Percentiles rank a stretch among this genome's conserved stretches.
These are phyloP conservation scores for Candida oleophila DNA, from an alignment of 805 yeast genomes.

Conservation along the genomic window DNA sequence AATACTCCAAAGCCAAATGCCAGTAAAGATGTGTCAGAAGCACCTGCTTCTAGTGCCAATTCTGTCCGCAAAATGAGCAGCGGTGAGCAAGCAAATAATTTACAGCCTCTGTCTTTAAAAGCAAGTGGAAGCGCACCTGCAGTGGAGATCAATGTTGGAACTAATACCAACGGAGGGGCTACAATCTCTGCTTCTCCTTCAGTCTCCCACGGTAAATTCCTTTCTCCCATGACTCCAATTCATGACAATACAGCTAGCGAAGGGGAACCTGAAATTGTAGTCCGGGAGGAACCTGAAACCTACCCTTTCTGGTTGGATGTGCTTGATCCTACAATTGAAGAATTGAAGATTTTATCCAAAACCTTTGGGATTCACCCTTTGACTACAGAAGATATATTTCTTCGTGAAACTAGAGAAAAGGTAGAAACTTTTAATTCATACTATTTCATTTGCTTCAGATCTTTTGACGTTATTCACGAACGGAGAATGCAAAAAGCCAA, in stretches of 20 bases:
- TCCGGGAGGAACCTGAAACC: conserved; percentile 3
- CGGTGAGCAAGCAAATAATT: not conserved
- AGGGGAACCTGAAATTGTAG: conserved; percentile 4
- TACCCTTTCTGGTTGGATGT: conserved; percentile 82
- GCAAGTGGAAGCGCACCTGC: not conserved
- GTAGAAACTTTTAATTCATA: conserved; percentile 90
- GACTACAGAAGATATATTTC: conserved; percentile 90
- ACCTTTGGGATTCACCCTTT: conserved; percentile 95
- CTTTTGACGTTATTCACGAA: conserved; percentile 67
- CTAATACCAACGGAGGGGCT: not conserved
- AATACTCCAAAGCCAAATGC: not conserved
- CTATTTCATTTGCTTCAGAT: conserved; percentile 82
- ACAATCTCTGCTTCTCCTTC: not conserved
- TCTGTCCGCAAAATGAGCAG: not conserved
- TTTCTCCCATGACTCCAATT: conserved; percentile 12
- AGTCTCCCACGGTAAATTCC: conserved; percentile 12
- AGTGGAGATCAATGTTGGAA: not conserved
- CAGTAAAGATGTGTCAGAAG: not conserved
- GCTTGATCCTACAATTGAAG: conserved; percentile 91
- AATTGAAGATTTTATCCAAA: conserved; percentile 86
- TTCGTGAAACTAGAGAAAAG: conserved; percentile 93
- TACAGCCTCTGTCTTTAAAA: not conserved
- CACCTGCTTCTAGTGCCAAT: not conserved
- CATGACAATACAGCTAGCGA: conserved; percentile 5
- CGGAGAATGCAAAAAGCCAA: conserved; percentile 52